These are phyloP conservation scores for Fusarium sambucinum DNA, from an alignment of 2,329 filamentous ascomycete genomes.

Conservation along the genomic window DNA sequence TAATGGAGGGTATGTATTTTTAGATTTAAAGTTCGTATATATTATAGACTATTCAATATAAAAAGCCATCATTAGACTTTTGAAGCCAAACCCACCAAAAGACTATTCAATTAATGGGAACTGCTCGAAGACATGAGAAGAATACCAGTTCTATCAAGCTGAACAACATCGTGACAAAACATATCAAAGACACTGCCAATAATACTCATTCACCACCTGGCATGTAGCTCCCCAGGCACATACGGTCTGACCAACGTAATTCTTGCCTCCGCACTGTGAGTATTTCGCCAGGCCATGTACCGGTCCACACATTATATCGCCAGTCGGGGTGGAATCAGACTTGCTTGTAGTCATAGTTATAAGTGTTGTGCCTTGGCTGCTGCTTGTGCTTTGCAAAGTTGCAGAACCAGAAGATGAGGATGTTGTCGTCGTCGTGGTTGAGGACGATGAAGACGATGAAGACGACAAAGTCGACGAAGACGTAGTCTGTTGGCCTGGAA, in stretches of 20 bases:
- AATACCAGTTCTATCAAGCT: background rate
- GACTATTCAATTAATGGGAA: background rate
- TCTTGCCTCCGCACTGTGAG: conserved; percentile 39
- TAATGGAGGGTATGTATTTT: too few species aligned
- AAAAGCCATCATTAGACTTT: too few species aligned
- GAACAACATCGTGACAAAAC: background rate
- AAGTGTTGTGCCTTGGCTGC: conserved; percentile 14
- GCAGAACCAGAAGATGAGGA: background rate
- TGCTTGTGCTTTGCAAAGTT: background rate
- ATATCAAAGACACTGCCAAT: conserved; percentile 39
- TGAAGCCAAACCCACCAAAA: too few species aligned
- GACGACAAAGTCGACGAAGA: background rate
- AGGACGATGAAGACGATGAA: background rate
- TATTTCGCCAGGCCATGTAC: conserved; percentile 37
- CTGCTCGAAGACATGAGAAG: background rate
- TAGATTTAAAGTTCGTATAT: background rate
- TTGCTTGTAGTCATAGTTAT: conserved; percentile 21
- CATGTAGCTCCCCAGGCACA: conserved; percentile 39
- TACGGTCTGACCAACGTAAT: conserved; percentile 5
- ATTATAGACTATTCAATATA: background rate
- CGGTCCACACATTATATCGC: conserved; percentile 38
- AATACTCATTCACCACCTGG: conserved; percentile 27
- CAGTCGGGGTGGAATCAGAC: conserved; percentile 9
- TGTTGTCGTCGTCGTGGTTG: background rate
- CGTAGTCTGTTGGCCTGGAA: conserved; percentile 20